A percentile compares a stretch with the other conserved stretches of the same genome.
These are phyloP conservation scores for Coemansia sp. DNA, from an alignment of 192 early-diverging fungal species.

Conservation along the genomic window DNA sequence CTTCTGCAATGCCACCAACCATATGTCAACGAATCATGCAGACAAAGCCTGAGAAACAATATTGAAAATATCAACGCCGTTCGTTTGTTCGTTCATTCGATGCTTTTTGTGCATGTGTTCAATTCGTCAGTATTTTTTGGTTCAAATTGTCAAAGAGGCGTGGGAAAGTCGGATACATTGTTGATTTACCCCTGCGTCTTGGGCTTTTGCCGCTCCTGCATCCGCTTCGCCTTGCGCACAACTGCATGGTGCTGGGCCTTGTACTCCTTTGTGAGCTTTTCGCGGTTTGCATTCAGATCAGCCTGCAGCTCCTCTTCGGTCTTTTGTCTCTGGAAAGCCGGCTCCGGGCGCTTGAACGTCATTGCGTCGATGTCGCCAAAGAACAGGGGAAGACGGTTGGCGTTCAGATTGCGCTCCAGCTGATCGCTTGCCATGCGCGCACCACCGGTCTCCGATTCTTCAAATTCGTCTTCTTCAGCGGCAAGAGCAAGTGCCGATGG, in stretches of 20 bases:
- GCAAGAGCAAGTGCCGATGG: slow-evolving; percentile 18
- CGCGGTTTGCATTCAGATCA: slow-evolving; percentile 19
- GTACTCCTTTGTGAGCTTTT: slow-evolving; percentile 30
- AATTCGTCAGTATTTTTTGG: not conserved
- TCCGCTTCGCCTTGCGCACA: slow-evolving; percentile 23
- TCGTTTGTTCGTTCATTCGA: not conserved
- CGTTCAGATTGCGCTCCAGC: slow-evolving; percentile 44
- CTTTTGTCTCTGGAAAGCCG: slow-evolving; percentile 47
- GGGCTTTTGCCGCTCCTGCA: slow-evolving; percentile 14
- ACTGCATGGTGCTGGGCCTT: slow-evolving; percentile 38
- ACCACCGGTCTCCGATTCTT: slow-evolving; percentile 35
- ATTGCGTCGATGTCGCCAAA: slow-evolving; percentile 42
- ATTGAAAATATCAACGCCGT: too few species aligned
- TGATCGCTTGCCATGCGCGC: slow-evolving; percentile 14
- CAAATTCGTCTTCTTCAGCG: not conserved
- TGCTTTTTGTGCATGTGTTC: not conserved
- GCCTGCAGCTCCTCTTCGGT: slow-evolving; percentile 46
- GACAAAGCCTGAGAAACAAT: too few species aligned
- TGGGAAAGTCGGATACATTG: slow-evolving; percentile 7
- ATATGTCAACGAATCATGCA: not conserved
- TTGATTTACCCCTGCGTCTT: slow-evolving; percentile 3
- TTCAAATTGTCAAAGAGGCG: not conserved
- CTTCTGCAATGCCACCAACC: not conserved
- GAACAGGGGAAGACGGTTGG: slow-evolving; percentile 44
- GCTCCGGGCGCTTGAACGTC: slow-evolving; percentile 34